Base-by-base conservation (phyloP, 2,329 filamentous ascomycete species). In the Botrytis cinerea region DNA sequence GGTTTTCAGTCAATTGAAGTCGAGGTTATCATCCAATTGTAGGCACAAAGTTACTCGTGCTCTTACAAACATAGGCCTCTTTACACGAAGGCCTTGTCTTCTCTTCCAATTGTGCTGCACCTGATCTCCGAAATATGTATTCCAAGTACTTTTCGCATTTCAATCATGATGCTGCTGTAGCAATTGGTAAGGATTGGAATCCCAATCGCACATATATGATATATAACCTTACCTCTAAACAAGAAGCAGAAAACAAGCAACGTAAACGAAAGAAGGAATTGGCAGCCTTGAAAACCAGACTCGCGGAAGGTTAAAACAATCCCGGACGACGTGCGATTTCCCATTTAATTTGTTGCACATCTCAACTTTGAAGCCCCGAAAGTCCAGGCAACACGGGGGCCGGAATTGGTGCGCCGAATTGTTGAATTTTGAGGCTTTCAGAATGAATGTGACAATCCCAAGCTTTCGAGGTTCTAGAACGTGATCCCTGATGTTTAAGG, bases 291-390 rank as follows among this genome's bases (percentile, higher is more conserved):
- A 72, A 72, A 66, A 45, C 22, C 61, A 67, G 70, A 72, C 67
- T 72, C 46, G 57, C 57, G 46, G 61, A 61, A 16, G 48, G n/a
- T 54, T 16, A 28, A 28, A 62, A 62, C 28, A 62, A 62, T 70
- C 38, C 68, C 40, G 28, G 67, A 12, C 61, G 48, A 48, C 25
- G 38, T 68, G 48, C 35, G 38, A 43, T 57, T 43, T 62, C 28
- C 10, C 48, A 72, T 22, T 40, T 16, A 25, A 46, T 75, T 74
- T 75, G 74, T 75, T 75, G 74, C 74, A 75, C 61, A 38, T 73
- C 74, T 48, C 64, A 75, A 22, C 66, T 69, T 75, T 60, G 32
- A 60, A 68, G 74, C 73, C 74, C 43, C 61, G 73, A 75, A 57
- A 75, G 63, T 64, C 69, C 72, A 75, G 73, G 74, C 69, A 71